These are phyloP conservation scores for Tricholoma sp. DNA, from an alignment of 768 basidiomycete genomes.

Conservation along the genomic window DNA sequence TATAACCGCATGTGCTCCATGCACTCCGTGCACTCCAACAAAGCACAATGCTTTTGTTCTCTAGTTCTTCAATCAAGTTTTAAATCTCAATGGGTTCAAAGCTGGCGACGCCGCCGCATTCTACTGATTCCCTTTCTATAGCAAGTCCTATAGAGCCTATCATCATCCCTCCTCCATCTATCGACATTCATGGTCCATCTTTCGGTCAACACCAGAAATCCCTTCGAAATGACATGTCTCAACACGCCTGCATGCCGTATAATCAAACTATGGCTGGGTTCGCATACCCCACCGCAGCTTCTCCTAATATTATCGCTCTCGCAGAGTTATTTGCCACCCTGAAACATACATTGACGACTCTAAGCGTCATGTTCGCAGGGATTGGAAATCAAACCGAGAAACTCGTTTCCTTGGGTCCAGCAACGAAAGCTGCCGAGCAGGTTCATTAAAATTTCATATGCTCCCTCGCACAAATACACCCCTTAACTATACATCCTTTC, in stretches of 20 bases:
- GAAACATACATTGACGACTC: constrained; percentile 34
- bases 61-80: neutral
- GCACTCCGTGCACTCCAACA: neutral
- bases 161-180: constrained; percentile 21
- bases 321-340: constrained; percentile 42
- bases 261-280: neutral
- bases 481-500: neutral
- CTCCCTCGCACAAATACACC: neutral
- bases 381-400: constrained; percentile 42
- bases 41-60: neutral
- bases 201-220: neutral
- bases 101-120: constrained; percentile 7
- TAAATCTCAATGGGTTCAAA: constrained; percentile 3
- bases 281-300: constrained; percentile 18
- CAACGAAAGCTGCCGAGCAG: constrained; percentile 39
- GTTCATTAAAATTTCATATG: constrained; percentile 21
- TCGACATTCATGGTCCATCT: neutral
- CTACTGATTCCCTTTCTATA: constrained; percentile 2
- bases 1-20: neutral
- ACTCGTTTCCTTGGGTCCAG: constrained; percentile 38
- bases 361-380: constrained; percentile 39
- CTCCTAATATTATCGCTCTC: constrained; percentile 37
- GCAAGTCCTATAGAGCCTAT: constrained; percentile 19
- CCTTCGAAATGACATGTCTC: neutral
- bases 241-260: neutral